These are phyloP conservation scores for Penicillium sp. DNA, from an alignment of 2,329 filamentous ascomycete genomes.

Conservation along the genomic window DNA sequence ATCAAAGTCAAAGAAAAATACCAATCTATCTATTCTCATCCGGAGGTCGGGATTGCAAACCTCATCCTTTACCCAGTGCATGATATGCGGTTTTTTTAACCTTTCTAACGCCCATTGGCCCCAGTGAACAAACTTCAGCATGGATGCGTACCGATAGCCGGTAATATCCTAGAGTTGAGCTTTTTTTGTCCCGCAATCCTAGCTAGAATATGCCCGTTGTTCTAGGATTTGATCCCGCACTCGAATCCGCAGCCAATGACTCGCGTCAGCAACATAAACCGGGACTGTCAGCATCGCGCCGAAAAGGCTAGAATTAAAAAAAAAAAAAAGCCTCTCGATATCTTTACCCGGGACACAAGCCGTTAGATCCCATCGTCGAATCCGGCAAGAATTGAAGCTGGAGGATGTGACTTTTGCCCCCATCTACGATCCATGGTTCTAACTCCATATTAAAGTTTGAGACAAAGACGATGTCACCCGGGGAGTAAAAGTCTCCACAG, in stretches of 20 bases:
- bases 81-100: neutral
- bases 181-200: conserved; percentile 13
- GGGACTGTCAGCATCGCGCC: neutral
- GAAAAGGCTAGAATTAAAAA: neutral
- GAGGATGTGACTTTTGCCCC: conserved; percentile 3
- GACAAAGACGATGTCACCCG: conserved; percentile 7
- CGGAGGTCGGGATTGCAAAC: conserved; percentile 3
- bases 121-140: neutral
- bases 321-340: neutral
- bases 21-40: neutral
- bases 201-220: conserved; percentile 17
- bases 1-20: conserved; percentile 2
- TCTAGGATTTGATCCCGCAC: conserved; percentile 18
- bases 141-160: conserved; percentile 1
- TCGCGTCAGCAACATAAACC: neutral
- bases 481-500: conserved; percentile 4
- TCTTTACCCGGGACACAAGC: conserved; percentile 4
- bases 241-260: conserved; percentile 5
- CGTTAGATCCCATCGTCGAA: conserved; percentile 10
- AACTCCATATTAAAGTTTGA: conserved; percentile 8
- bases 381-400: neutral
- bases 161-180: conserved; percentile 13
- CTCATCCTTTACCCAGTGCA: neutral
- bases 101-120: neutral
- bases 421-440: conserved; percentile 10